Evolutionary conservation across 106 monocot genomes (phyloP).

Genomic region (Apostasia ramifera): DNA sequence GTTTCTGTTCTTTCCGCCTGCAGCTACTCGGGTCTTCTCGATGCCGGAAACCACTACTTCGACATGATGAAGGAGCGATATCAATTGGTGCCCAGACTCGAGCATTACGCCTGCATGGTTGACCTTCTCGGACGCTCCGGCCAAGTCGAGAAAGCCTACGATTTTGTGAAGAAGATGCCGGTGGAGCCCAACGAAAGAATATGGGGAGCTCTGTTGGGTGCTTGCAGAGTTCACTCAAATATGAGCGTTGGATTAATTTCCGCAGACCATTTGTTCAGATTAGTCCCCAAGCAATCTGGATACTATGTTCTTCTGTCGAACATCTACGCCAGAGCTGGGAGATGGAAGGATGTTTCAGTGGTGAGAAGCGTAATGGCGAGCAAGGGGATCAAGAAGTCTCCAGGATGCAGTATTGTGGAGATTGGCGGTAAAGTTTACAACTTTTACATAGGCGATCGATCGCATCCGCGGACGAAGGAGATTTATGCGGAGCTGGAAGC

Average conservation of each 20-base stretch:
- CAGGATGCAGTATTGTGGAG: constrained; percentile 65
- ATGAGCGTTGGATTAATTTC: constrained; percentile 53
- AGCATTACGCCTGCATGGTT: constrained; percentile 86
- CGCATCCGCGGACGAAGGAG: constrained; percentile 33
- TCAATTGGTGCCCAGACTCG: constrained; percentile 46
- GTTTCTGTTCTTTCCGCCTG: constrained; percentile 74
- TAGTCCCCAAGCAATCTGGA: constrained; percentile 63
- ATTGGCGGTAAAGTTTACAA: constrained; percentile 36
- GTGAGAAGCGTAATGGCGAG: constrained; percentile 48
- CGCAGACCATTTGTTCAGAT: constrained; percentile 68
- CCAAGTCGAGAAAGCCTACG: constrained; percentile 50
- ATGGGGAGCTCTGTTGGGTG: constrained; percentile 66
- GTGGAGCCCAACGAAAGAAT: constrained; percentile 66
- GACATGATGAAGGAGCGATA: constrained; percentile 37
- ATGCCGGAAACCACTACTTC: constrained; percentile 55
- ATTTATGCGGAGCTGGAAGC: constrained; percentile 49
- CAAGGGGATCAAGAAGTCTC: constrained; percentile 63
- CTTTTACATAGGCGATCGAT: constrained; percentile 51
- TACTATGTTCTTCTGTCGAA: constrained; percentile 86
- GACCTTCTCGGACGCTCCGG: constrained; percentile 74
- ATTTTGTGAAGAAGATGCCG: constrained; percentile 48
- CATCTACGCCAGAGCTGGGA: constrained; percentile 70
- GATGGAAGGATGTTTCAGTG: constrained; percentile 53
- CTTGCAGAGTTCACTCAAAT: constrained; percentile 59
- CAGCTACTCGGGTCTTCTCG: constrained; percentile 59